These are phyloP conservation scores for Eucalyptus polybractea DNA, from an alignment of 345 rosid species.

Conservation along the genomic window DNA sequence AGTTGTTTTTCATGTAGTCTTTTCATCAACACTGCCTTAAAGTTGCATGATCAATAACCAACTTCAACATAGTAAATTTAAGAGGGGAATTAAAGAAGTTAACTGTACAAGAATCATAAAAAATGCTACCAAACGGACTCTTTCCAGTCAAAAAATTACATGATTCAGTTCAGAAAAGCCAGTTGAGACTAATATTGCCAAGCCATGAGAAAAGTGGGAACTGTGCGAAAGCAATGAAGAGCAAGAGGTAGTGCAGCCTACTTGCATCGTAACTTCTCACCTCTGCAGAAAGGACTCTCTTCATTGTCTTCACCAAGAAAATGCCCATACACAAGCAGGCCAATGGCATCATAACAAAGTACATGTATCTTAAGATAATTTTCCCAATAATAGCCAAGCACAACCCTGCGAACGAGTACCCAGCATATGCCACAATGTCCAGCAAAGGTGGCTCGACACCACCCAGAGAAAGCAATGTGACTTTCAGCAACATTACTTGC, in stretches of 20 bases:
- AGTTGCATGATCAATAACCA: neutral
- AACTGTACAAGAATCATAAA: neutral
- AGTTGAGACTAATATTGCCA: constrained; percentile 79
- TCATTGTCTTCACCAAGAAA: constrained; percentile 94
- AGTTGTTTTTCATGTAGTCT: neutral
- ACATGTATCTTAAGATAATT: constrained; percentile 52
- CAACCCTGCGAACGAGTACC: constrained; percentile 66
- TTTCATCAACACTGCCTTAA: neutral
- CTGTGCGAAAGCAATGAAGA: constrained; percentile 80
- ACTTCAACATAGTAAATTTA: neutral
- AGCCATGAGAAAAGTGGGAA: constrained; percentile 87
- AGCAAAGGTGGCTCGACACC: constrained; percentile 85
- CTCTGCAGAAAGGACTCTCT: constrained; percentile 82
- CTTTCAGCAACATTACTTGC: constrained; percentile 77
- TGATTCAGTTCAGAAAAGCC: constrained; percentile 37
- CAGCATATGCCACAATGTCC: constrained; percentile 88
- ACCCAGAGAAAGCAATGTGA: constrained; percentile 69
- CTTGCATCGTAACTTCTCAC: constrained; percentile 77
- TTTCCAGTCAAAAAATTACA: neutral
- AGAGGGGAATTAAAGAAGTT: neutral
- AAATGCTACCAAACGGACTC: neutral
- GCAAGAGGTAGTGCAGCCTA: constrained; percentile 78
- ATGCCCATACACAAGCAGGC: constrained; percentile 74
- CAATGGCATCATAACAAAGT: constrained; percentile 78
- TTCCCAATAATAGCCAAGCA: constrained; percentile 65